Conservation (phyloP, 2,329 filamentous ascomycete species). For the Beauveria varroae region DNA sequence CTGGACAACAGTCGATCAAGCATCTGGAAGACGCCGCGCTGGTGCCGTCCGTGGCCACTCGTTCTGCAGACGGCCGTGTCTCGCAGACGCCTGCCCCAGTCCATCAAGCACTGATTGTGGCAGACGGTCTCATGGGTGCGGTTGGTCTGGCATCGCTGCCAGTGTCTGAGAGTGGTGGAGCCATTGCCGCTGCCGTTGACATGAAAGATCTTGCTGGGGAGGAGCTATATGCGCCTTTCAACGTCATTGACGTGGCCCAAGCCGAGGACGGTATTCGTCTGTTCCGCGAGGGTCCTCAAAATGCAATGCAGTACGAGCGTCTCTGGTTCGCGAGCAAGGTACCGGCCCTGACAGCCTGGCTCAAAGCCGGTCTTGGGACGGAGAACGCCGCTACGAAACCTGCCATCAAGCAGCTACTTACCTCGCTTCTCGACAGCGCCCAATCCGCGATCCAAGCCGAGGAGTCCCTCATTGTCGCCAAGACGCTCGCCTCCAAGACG, state of each 20-base stretch:
- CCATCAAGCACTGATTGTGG: slow-evolving; percentile 70
- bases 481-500: slow-evolving; percentile 22
- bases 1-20: slow-evolving; percentile 29
- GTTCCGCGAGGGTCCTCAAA: slow-evolving; percentile 61
- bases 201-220: slow-evolving; percentile 37
- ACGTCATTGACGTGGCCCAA: slow-evolving; percentile 54
- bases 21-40: slow-evolving; percentile 58
- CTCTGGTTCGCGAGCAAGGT: slow-evolving; percentile 69
- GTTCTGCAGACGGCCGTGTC: slow-evolving; percentile 55
- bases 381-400: slow-evolving; percentile 49
- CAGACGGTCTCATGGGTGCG: slow-evolving; percentile 63
- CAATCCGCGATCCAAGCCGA: slow-evolving; percentile 42
- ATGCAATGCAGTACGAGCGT: slow-evolving; percentile 65
- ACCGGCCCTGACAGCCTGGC: slow-evolving; percentile 57
- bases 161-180: slow-evolving; percentile 28
- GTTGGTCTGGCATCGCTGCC: slow-evolving; percentile 42
- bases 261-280: slow-evolving; percentile 56
- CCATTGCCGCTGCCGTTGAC: slow-evolving; percentile 51
- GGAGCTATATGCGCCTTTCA: slow-evolving; percentile 35
- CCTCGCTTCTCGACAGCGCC: slow-evolving; percentile 55
- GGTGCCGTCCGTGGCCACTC: slow-evolving; percentile 68
- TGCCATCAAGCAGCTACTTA: slow-evolving; percentile 57
- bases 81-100: slow-evolving; percentile 72
- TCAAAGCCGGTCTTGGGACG: slow-evolving; percentile 41
- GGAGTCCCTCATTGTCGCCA: slow-evolving; percentile 32